Evolutionary conservation across 345 rosid species (phyloP).

Genomic region (Brassica cretica): DNA sequence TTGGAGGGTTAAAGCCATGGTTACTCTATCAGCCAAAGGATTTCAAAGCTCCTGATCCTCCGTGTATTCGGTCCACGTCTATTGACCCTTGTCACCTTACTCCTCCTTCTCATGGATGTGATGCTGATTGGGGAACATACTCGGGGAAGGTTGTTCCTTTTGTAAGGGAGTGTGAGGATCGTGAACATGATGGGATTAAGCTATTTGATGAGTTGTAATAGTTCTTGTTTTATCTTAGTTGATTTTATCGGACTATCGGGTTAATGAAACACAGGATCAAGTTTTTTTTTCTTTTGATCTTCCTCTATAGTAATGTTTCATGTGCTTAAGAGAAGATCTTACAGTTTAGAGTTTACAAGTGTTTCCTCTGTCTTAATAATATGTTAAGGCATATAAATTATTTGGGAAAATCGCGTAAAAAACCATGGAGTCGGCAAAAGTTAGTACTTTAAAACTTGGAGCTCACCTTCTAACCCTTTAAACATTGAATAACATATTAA

Average conservation of each 20-base stretch:
- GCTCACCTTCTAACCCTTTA: too few relatives aligned
- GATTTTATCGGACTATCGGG: conserved; percentile 11
- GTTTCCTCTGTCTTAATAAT: background rate
- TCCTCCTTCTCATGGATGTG: conserved; percentile 47
- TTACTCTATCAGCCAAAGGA: conserved; percentile 35
- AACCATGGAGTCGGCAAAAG: too few relatives aligned
- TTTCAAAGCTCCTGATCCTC: conserved; percentile 41
- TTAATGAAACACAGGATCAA: conserved; percentile 10
- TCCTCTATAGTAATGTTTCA: conserved; percentile 3
- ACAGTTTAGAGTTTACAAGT: background rate
- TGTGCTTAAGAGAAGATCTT: background rate
- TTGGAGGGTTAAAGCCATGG: conserved; percentile 46
- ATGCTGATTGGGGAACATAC: conserved; percentile 25
- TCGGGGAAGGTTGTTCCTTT: conserved; percentile 40
- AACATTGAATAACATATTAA: too few relatives aligned
- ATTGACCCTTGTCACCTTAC: conserved; percentile 53
- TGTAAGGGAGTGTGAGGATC: conserved; percentile 49
- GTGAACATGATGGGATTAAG: conserved; percentile 43
- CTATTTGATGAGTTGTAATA: conserved; percentile 43
- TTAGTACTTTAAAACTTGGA: too few relatives aligned
- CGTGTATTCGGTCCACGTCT: conserved; percentile 38
- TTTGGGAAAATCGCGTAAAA: too few relatives aligned
- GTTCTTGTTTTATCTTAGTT: background rate
- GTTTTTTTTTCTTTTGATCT: background rate
- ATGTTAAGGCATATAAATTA: background rate